Conservation (phyloP, 2,329 filamentous ascomycete species). For the Aspergillus puulaauensis region DNA sequence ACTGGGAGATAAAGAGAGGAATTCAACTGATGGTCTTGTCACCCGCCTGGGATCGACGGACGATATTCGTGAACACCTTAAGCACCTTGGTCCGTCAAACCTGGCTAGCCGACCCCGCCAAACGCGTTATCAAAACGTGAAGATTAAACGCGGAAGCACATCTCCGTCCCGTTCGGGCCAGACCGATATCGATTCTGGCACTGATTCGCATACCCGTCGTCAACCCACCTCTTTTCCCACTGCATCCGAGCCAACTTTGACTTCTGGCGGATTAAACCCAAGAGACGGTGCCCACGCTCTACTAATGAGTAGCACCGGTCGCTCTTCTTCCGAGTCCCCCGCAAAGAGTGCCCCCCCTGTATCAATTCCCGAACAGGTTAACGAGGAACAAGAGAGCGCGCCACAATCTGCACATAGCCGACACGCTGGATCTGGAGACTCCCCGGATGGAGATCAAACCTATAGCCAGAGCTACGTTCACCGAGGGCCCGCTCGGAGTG, state of each 20-base stretch:
- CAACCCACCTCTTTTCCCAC: constrained; percentile 8
- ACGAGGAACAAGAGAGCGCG: constrained; percentile 31
- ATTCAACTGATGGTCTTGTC: constrained; percentile 30
- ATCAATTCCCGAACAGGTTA: constrained; percentile 32
- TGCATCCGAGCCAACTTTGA: constrained; percentile 30
- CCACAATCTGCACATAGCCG: constrained; percentile 21
- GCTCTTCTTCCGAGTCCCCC: constrained; percentile 19
- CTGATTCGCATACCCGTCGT: constrained; percentile 31
- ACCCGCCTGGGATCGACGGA: constrained; percentile 53
- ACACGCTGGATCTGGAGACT: constrained; percentile 22
- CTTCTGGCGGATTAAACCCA: constrained; percentile 55
- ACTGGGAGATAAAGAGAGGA: constrained; percentile 27
- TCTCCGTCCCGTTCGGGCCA: constrained; percentile 35
- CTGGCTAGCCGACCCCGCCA: constrained; percentile 59
- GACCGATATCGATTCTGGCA: constrained; percentile 39
- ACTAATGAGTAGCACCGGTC: constrained; percentile 49
- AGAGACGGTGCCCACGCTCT: constrained; percentile 67
- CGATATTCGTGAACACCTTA: constrained; percentile 60
- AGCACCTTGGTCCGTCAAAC: constrained; percentile 65
- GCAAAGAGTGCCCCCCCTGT: constrained; percentile 27
- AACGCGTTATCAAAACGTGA: constrained; percentile 63
- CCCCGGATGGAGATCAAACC: constrained; percentile 15
- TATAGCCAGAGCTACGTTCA: constrained; percentile 34
- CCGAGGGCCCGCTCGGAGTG: constrained; percentile 62
- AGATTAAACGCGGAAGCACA: constrained; percentile 60